Conservation (phyloP, 192 early-diverging fungal species). For the Paraglomus occultum region DNA sequence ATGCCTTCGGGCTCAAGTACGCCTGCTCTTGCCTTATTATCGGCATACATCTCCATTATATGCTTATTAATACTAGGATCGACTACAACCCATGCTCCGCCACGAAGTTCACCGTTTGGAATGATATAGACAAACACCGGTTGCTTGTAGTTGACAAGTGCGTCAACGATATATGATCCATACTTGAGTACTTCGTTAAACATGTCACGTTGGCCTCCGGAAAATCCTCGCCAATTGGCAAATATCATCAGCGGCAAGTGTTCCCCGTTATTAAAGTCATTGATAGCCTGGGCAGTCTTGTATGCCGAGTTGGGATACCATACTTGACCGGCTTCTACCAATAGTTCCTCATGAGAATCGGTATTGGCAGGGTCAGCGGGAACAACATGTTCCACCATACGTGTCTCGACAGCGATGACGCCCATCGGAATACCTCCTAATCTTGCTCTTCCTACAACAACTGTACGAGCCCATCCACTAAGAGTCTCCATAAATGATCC, state of each 20-base stretch:
- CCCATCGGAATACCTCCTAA: slow-evolving; percentile 98
- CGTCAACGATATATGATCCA: slow-evolving; percentile 96
- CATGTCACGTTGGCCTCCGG: slow-evolving; percentile 98
- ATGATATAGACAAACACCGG: slow-evolving; percentile 97
- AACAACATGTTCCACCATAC: slow-evolving; percentile 86
- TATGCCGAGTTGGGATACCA: slow-evolving; percentile 99
- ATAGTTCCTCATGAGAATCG: slow-evolving; percentile 82
- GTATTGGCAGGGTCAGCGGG: slow-evolving; percentile 94
- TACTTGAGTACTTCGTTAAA: slow-evolving; percentile 98
- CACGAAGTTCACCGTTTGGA: slow-evolving; percentile 92
- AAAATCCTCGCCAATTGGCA: slow-evolving; percentile 99
- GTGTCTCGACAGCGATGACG: slow-evolving; percentile 94
- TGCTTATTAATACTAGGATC: slow-evolving; percentile 96
- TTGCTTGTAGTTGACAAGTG: slow-evolving; percentile 92
- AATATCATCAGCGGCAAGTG: slow-evolving; percentile 97
- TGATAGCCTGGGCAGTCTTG: slow-evolving; percentile 99
- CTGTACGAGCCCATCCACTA: slow-evolving; percentile 95
- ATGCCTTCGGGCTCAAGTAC: slow-evolving; percentile 97
- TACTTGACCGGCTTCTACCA: slow-evolving; percentile 92
- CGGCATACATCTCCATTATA: slow-evolving; percentile 99
- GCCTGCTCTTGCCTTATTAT: slow-evolving; percentile 85
- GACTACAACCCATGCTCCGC: slow-evolving; percentile 97
- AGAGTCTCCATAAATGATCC: slow-evolving; percentile 96
- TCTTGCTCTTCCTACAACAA: slow-evolving; percentile 90
- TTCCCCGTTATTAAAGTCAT: slow-evolving; percentile 98